phyloP scores from a whole-genome alignment of 345 rosid species.

The Populus tremula region DNA sequence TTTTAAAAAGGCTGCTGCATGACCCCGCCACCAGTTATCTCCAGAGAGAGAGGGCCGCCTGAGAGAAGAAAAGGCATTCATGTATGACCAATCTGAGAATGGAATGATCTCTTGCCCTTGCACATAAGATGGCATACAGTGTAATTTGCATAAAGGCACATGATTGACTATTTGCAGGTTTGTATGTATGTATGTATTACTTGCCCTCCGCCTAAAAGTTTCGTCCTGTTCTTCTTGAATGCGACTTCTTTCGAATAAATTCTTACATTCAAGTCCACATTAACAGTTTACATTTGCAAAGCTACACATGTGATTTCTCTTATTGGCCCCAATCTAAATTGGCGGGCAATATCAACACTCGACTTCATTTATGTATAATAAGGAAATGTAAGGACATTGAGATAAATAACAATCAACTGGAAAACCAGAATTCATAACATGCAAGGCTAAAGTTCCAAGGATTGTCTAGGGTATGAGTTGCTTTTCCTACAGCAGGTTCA shows the following conservation, averaged over 20 bases:
- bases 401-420: not conserved
- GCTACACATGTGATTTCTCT: not conserved
- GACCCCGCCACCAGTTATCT: constrained; percentile 97
- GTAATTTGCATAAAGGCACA: not conserved
- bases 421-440: not conserved
- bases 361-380: not conserved
- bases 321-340: not conserved
- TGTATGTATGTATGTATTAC: not conserved
- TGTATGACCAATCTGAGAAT: not conserved
- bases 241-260: too few relatives aligned
- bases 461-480: not conserved
- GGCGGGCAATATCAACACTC: not conserved
- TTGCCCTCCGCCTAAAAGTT: not conserved
- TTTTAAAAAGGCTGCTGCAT: constrained; percentile 87
- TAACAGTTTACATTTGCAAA: not conserved
- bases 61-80: constrained; percentile 16
- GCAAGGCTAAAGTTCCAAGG: not conserved
- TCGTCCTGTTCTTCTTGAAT: too few relatives aligned
- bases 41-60: constrained; percentile 80
- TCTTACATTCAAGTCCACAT: not conserved
- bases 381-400: not conserved
- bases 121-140: not conserved
- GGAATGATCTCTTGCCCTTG: not conserved
- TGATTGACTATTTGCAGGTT: not conserved
- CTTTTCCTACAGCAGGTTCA: not conserved